Base-by-base conservation (phyloP, 306 rosid species). In the Datisca glomerata region DNA sequence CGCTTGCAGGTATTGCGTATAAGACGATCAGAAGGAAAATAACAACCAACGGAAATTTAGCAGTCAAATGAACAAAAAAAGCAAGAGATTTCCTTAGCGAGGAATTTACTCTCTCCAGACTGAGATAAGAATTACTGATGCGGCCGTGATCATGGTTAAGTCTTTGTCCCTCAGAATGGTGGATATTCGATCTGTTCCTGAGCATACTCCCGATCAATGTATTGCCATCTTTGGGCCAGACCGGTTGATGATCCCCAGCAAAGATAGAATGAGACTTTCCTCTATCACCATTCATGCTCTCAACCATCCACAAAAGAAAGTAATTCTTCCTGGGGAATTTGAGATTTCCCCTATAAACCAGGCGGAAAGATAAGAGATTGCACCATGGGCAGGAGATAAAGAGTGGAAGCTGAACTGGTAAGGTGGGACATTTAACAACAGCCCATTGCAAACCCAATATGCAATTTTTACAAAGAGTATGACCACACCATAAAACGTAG, bases 301-400 rank as follows among this genome's bases (percentile, higher is more conserved):
- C 96, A 52, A 85, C 80, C 96, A 85, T 85, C 96, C 96, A 85
- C 12, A 85, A 81, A 67, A 85, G 96, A 53, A 85, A 85, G 73
- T 74, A 80, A 67, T 85, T 85, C 71, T 85, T 85, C 36, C 74
- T 80, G 45, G 96, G 96, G 68, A 74, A 85, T 55, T 39, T 69
- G 35, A 85, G 89, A 46, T 45, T 64, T 57, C 96, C 96, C 18
- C 68, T 55, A 49, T 80, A 80, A 67, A 85, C 78, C 32, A 85
- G 34, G 23, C 96, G 89, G 24, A 85, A 80, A 45, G 96, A 85
- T 47, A 85, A 36, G 33, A 80, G 76, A 60, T 74, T 81, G 78
- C 96, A 85, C 93, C 96, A 85, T 7, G 96, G 96, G 55, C 96
- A 85, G 51, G 93, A 72, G 21, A 85, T 78, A 48, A 85, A 85